Evolutionary conservation across 805 yeast genomes (phyloP).

Genomic region (Kluyveromyces aestuarii): DNA sequence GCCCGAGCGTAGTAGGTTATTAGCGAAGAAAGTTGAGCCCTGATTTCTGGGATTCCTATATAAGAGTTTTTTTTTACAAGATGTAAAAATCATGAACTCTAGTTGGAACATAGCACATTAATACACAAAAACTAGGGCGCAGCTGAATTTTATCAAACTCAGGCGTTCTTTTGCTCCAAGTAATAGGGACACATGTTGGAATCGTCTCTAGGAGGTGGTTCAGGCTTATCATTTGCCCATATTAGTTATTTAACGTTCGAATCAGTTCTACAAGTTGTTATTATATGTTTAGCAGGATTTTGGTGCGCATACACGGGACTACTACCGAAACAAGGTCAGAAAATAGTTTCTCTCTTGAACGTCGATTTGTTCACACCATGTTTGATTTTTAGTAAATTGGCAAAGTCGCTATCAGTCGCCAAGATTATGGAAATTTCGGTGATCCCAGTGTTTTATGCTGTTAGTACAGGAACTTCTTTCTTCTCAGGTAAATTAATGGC

Average conservation of each 20-base stretch:
- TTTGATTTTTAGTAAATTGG: constrained; percentile 77
- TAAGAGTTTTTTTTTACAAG: too few species aligned
- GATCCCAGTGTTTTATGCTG: constrained; percentile 76
- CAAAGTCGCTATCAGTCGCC: constrained; percentile 55
- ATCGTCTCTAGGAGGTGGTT: constrained; percentile 2
- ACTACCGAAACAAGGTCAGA: constrained; percentile 65
- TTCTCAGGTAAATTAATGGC: constrained; percentile 51
- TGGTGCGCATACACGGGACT: constrained; percentile 70
- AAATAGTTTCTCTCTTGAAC: constrained; percentile 64
- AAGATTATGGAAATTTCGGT: constrained; percentile 73
- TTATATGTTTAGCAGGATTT: constrained; percentile 80
- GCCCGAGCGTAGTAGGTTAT: too few species aligned
- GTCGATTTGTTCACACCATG: constrained; percentile 95
- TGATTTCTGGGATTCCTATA: too few species aligned
- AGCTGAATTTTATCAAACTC: neutral
- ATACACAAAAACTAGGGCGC: too few species aligned
- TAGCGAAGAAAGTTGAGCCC: too few species aligned
- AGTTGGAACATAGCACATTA: too few species aligned
- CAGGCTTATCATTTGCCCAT: constrained; percentile 24
- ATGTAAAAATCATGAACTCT: too few species aligned
- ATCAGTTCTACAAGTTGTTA: constrained; percentile 84
- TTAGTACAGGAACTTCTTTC: constrained; percentile 72
- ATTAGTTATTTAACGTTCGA: constrained; percentile 66
- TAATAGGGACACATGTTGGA: constrained; percentile 5
- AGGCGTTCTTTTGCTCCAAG: neutral